A percentile compares a stretch with the other conserved stretches of the same genome.
Conservation (phyloP, 192 early-diverging fungal species). For the Obelidium mucronatum region DNA sequence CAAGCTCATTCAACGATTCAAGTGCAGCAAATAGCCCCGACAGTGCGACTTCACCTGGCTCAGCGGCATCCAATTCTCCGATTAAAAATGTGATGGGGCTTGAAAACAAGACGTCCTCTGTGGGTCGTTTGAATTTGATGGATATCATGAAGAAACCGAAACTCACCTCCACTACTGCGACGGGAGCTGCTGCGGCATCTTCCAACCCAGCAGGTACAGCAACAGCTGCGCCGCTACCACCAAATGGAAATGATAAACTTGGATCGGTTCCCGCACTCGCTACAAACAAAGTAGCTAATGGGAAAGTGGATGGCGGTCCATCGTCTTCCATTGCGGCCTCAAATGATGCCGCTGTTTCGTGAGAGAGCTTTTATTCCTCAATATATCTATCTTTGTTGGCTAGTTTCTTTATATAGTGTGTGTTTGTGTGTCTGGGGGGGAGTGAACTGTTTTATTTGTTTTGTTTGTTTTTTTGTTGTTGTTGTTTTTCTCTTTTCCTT, state of each 20-base stretch:
- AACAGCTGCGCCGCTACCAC: too few species aligned
- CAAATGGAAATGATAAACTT: constrained; percentile 1
- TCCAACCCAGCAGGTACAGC: too few species aligned
- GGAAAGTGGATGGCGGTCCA: background rate
- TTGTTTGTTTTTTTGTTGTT: background rate
- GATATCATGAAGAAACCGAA: constrained; percentile 26
- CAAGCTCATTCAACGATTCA: constrained; percentile 27
- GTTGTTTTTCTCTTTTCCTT: constrained; percentile 5
- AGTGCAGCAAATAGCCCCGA: background rate
- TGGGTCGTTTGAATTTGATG: constrained; percentile 17
- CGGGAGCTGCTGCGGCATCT: background rate
- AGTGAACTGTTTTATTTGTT: too few species aligned
- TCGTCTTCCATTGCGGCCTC: background rate
- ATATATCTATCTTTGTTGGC: too few species aligned
- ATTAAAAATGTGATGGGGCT: background rate
- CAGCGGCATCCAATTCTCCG: background rate
- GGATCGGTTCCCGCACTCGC: background rate
- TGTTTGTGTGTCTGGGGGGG: too few species aligned
- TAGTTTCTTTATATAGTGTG: too few species aligned
- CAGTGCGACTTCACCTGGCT: background rate
- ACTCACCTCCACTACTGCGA: background rate
- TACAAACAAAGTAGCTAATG: constrained; percentile 4
- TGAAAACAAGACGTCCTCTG: background rate
- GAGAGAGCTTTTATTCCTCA: too few species aligned
- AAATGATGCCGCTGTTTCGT: too few species aligned